phyloP scores from a whole-genome alignment of 768 basidiomycete genomes.

The Pisolithus marmoratus region DNA sequence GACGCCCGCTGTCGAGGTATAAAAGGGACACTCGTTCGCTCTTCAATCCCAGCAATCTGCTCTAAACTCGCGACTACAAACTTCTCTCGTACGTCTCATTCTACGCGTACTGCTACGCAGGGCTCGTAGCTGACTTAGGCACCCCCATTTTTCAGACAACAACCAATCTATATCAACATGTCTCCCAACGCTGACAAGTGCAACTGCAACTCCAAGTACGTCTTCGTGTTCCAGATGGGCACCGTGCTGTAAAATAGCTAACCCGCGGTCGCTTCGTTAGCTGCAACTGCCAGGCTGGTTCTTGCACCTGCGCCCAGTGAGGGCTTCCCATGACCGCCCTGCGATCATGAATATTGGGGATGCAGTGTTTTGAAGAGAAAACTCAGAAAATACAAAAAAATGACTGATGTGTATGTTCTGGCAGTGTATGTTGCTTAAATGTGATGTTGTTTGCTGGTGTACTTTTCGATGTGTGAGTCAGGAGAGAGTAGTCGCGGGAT shows the following conservation, averaged over 20 bases:
- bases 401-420: background rate
- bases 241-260: background rate
- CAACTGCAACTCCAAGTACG: background rate
- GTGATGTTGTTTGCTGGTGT: background rate
- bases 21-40: background rate
- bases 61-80: background rate
- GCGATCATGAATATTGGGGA: background rate
- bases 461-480: background rate
- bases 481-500: background rate
- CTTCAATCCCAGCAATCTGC: background rate
- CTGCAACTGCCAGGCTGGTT: background rate
- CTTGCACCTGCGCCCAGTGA: background rate
- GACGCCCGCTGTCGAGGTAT: background rate
- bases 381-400: background rate
- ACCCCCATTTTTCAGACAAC: background rate
- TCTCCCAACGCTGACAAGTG: background rate
- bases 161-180: background rate
- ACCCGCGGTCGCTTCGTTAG: background rate
- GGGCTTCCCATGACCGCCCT: background rate
- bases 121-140: background rate
- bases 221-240: background rate
- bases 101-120: background rate
- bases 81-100: background rate
- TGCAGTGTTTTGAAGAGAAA: background rate
- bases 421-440: background rate